Evolutionary conservation across 306 rosid species (phyloP).

Genomic region (Quercus agrifolia): DNA sequence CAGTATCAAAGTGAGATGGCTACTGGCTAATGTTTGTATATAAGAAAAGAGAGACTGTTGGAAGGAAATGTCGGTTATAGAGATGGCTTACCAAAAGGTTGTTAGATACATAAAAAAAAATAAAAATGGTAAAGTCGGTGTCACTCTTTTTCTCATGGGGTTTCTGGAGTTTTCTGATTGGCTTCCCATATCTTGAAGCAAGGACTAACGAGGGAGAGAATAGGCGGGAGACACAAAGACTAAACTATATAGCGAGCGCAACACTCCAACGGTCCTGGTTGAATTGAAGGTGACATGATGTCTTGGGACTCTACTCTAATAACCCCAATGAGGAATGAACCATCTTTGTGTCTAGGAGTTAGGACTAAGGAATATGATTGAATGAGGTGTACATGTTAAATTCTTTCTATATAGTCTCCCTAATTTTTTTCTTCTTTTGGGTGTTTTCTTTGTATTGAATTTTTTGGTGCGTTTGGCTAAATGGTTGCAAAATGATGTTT

Average conservation of each 20-base stretch:
- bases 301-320: too few species aligned
- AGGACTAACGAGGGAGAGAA: constrained; percentile 44
- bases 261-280: constrained; percentile 48
- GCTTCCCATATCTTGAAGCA: constrained; percentile 77
- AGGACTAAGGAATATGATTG: not conserved
- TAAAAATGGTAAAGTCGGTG: constrained; percentile 5
- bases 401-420: not conserved
- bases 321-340: not conserved
- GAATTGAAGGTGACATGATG: constrained; percentile 37
- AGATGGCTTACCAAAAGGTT: constrained; percentile 58
- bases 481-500: too few species aligned
- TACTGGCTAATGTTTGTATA: not conserved
- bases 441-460: too few species aligned
- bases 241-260: constrained; percentile 24
- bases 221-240: constrained; percentile 26
- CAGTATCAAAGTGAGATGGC: not conserved
- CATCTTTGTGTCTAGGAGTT: not conserved
- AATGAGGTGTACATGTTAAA: not conserved
- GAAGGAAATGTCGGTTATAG: constrained; percentile 21
- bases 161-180: constrained; percentile 29
- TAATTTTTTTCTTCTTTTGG: too few species aligned
- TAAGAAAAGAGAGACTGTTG: constrained; percentile 15
- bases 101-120: constrained; percentile 29
- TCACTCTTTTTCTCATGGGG: constrained; percentile 10
- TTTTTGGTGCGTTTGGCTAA: too few species aligned